Percentiles rank a stretch among this genome's conserved stretches.
Conservation (phyloP, 345 rosid species). For the Dimocarpus longan region DNA sequence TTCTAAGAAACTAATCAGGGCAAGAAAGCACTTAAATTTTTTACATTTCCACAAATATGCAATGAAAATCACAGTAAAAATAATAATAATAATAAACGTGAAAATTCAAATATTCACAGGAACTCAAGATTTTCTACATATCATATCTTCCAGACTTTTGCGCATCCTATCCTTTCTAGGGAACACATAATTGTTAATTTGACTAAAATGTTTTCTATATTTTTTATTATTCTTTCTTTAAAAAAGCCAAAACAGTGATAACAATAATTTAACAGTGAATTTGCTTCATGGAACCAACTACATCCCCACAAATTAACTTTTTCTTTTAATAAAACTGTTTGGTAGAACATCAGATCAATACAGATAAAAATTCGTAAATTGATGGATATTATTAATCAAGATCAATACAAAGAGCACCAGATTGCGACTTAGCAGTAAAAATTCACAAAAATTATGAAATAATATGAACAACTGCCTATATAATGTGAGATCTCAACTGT, state of each 20-base stretch:
- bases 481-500: slow-evolving; percentile 2
- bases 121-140: neutral
- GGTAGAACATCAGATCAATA: too few species aligned
- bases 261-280: neutral
- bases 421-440: neutral
- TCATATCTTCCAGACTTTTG: neutral
- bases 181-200: neutral
- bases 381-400: neutral
- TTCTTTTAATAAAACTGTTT: neutral
- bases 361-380: neutral
- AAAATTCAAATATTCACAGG: neutral
- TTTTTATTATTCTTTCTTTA: too few species aligned
- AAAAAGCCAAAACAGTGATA: too few species aligned
- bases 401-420: neutral
- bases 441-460: neutral
- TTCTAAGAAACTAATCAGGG: neutral
- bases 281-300: neutral
- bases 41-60: neutral
- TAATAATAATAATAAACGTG: neutral
- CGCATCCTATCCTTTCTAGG: neutral
- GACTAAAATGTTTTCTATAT: neutral
- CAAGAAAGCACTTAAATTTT: neutral
- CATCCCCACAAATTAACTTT: neutral
- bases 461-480: neutral
- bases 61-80: neutral